phyloP scores from a whole-genome alignment of 176 grass and related monocot genomes.

The Avena atlantica region DNA sequence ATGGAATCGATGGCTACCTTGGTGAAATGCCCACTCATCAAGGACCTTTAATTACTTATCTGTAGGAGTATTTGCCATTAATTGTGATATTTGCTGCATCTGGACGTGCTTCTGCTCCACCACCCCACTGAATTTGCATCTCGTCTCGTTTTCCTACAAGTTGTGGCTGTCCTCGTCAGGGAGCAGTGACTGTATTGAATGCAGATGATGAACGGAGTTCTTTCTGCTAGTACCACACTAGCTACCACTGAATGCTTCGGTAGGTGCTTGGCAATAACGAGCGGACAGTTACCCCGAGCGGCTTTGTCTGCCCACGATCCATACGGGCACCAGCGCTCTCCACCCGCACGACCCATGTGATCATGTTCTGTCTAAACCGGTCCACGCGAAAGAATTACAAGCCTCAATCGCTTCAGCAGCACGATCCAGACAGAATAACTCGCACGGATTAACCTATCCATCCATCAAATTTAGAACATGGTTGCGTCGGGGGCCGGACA shows the following conservation, averaged over 20 bases:
- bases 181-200: background rate
- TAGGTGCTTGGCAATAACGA: constrained; percentile 1
- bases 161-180: background rate
- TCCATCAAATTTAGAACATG: too few relatives aligned
- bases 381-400: too few relatives aligned
- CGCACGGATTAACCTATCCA: too few relatives aligned
- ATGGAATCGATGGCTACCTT: background rate
- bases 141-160: background rate
- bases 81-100: background rate
- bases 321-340: background rate
- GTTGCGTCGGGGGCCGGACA: too few relatives aligned
- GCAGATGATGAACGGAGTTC: background rate
- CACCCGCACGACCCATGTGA: too few relatives aligned
- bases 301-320: constrained; percentile 4
- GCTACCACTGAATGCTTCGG: background rate
- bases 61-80: background rate
- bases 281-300: background rate
- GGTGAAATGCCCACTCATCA: background rate
- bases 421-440: too few relatives aligned
- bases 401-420: too few relatives aligned
- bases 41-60: background rate
- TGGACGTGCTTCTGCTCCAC: background rate
- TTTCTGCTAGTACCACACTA: background rate
- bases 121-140: background rate
- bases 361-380: too few relatives aligned